Conservation (phyloP, 257 asterid species). For the Solanum tarapatanum region DNA sequence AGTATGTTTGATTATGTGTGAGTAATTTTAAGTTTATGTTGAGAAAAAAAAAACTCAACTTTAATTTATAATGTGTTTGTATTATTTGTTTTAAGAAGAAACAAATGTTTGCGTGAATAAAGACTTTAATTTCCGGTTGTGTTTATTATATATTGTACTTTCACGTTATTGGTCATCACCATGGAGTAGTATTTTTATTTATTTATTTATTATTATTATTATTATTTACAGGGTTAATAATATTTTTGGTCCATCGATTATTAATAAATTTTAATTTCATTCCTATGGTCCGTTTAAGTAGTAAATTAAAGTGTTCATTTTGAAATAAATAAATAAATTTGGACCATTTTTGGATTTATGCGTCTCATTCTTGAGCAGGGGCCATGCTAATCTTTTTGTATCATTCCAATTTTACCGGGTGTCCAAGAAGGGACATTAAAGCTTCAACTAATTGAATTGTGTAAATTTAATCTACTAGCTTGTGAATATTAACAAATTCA, state of each 20-base stretch:
- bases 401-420: not conserved
- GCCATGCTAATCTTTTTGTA: too few species aligned
- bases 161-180: not conserved
- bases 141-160: not conserved
- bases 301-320: too few species aligned
- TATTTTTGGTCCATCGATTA: not conserved
- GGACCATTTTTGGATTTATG: too few species aligned
- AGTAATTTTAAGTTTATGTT: not conserved
- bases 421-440: not conserved
- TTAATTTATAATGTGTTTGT: not conserved
- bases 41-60: not conserved
- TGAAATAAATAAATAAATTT: too few species aligned
- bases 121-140: not conserved
- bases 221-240: too few species aligned
- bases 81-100: not conserved
- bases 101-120: not conserved
- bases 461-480: not conserved
- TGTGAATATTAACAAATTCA: not conserved
- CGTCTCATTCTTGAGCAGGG: too few species aligned
- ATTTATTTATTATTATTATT: too few species aligned
- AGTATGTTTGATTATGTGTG: not conserved
- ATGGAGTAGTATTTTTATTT: too few species aligned
- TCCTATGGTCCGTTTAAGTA: not conserved
- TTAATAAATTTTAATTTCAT: not conserved
- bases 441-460: not conserved